Percentiles rank a stretch among this genome's conserved stretches.
Conservation (phyloP, 169 alveolate genomes). For the Theileria luwenshuni region DNA sequence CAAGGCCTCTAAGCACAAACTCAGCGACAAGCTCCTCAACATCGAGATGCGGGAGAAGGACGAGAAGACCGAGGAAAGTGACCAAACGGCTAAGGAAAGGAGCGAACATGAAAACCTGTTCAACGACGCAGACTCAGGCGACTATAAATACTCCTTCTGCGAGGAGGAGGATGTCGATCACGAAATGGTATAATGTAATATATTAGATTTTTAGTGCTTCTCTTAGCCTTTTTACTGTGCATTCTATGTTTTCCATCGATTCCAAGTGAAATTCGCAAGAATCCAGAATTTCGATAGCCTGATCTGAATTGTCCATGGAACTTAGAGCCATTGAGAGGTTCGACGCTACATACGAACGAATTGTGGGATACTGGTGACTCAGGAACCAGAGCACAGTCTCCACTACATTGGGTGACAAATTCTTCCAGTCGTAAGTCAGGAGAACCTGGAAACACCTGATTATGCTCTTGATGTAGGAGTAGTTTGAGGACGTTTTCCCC, state of each 20-base stretch:
- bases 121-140: conserved; percentile 52
- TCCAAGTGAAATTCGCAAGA: conserved; percentile 21
- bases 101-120: conserved; percentile 43
- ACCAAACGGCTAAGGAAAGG: neutral
- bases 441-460: conserved; percentile 42
- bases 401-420: conserved; percentile 8
- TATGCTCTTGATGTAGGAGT: conserved; percentile 55
- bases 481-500: conserved; percentile 41
- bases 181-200: conserved; percentile 14
- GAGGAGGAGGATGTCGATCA: conserved; percentile 46
- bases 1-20: conserved; percentile 4
- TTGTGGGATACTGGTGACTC: conserved; percentile 55
- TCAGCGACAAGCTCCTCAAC: conserved; percentile 18
- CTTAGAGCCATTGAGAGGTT: conserved; percentile 18
- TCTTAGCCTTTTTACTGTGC: conserved; percentile 5
- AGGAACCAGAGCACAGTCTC: conserved; percentile 37
- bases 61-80: conserved; percentile 5
- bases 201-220: conserved; percentile 11
- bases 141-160: conserved; percentile 66
- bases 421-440: neutral
- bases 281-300: conserved; percentile 22
- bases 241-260: neutral
- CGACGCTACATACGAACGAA: conserved; percentile 39
- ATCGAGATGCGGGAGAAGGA: conserved; percentile 44
- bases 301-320: neutral